phyloP scores from a whole-genome alignment of 2,329 filamentous ascomycete genomes.

The Talaromyces funiculosus region DNA sequence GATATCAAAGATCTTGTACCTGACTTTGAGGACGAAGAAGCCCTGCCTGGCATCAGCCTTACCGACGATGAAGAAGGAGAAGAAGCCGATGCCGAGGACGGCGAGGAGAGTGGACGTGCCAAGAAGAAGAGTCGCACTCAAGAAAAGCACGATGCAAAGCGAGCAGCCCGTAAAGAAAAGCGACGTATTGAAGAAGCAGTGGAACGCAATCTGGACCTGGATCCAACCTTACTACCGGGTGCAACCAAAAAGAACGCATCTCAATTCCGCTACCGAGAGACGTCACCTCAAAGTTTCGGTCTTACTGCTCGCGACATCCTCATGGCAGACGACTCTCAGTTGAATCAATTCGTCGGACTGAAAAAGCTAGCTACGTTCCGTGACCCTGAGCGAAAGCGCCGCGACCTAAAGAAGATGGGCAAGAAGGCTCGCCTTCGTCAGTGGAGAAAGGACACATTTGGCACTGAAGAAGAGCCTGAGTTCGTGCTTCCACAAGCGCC shows the following conservation, averaged over 20 bases:
- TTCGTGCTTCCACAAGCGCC: conserved; percentile 25
- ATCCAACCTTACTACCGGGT: conserved; percentile 55
- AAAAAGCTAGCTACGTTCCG: conserved; percentile 93
- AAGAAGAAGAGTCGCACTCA: conserved; percentile 42
- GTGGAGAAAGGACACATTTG: conserved; percentile 71
- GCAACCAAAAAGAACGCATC: conserved; percentile 48
- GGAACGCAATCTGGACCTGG: conserved; percentile 71
- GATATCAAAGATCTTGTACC: conserved; percentile 90
- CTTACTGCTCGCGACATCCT: conserved; percentile 87
- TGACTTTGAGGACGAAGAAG: conserved; percentile 69
- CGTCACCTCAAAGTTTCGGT: conserved; percentile 82
- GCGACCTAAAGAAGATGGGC: conserved; percentile 78
- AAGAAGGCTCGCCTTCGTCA: conserved; percentile 89
- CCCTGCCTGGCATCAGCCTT: conserved; percentile 50
- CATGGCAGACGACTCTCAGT: conserved; percentile 73
- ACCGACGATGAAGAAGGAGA: conserved; percentile 50
- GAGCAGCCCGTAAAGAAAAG: conserved; percentile 72
- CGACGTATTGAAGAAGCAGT: conserved; percentile 80
- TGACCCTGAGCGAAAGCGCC: conserved; percentile 80
- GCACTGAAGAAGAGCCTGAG: conserved; percentile 50
- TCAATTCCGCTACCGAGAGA: conserved; percentile 87
- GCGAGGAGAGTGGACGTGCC: conserved; percentile 43
- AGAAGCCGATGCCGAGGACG: conserved; percentile 35
- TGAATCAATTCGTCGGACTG: conserved; percentile 86
- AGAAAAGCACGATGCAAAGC: conserved; percentile 56